Evolutionary conservation across 805 yeast species (phyloP), one percentile per base, ranked within the genome.

Genomic region (Saccharomycopsis sp.): DNA sequence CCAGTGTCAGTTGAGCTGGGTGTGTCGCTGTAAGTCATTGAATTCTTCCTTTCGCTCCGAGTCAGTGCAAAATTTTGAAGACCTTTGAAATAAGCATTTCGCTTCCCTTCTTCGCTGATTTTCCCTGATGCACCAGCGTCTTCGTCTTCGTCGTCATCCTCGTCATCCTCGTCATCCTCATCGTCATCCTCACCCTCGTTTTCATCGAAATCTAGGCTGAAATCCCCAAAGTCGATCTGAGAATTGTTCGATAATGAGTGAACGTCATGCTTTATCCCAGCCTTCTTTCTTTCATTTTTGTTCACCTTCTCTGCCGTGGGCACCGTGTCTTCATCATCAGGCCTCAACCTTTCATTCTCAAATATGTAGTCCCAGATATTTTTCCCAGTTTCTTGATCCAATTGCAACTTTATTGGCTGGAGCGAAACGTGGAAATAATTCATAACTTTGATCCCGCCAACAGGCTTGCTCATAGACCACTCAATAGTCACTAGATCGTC

Each of bases 401-500:
- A 56, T 48, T 79, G 81, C 2, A 89, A 51, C 45, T 73, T 75
- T 46, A 88, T 52, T 1, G 95, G 95, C 39, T 71, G 68, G 13
- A 85, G 57, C 1, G 61, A 58, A 15, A 84, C 64, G 27, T 73
- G 73, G 18, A 85, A 77, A 38, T 69, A 63, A 45, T 75, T 77
- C 61, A 88, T 66, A 18, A 88, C 77, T n/a, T 82, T 72, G 38
- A 88, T 86, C 8, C 97, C 97, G 23, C 96, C 97, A 42, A 89
- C 80, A 0, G 94, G 86, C 41, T 73, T 75, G 39, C 80, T 72
- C 77, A 82, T 73, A n/a, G 75, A 71, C 97, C 97, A 88, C 8
- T 61, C 54, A 2, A 77, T 58, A 5, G 60, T 58, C 5, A 79
- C 56, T 46, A 73, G 57, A 10, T 50, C 46, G 22, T 40, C 18